Base-by-base conservation (phyloP, 306 rosid genomes). In the Delonix regia region DNA sequence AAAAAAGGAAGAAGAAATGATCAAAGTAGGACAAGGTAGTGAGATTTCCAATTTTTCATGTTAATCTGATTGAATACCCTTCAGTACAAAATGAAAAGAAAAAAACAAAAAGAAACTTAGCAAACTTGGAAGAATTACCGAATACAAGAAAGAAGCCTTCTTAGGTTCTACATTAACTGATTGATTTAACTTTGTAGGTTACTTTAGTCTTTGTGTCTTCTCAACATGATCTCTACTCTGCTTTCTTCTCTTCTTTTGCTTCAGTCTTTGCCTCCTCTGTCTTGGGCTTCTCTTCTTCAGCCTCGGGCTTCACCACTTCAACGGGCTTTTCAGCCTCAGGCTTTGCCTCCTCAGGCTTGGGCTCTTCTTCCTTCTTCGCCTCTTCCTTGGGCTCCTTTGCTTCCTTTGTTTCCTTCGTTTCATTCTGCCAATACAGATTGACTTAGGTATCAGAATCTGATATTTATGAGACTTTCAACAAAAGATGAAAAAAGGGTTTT, bases 391-490 rank as follows among this genome's bases (percentile, higher is more conserved):
- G 4, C 21, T 65, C 70, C 28, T 19, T 30, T 36, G 18, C 49
- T 9, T 38, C 70, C 77, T 76, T 74, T 53, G 38, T 68, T 27
- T 67, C 48, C 60, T 74, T 28, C 33, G 74, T 72, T 42, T 1
- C 64, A 39, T 72, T 84, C 84, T 80, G 65, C 30, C 55, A 64
- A 51, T 41, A 36, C 33, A 69, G 14, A 49, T 51, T 70, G n/a
- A 64, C 16, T 48, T 28, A 64, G 9, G 0, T 7, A 9, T 64
- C 48, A 62, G 30, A 61, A 15, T 33, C 22, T 9, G 4, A 7
- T 8, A 21, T 53, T 9, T 1, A 9, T 53, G 28, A 53, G 14
- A 13, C 9, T 53, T 53, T 9, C 28, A 56, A 56, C 45, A 41
- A 41, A 9, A 8, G n/a, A n/a, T n/a, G n/a, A 41, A 57, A 57